These are phyloP conservation scores for Lepraria neglecta DNA, from an alignment of 495 filamentous ascomycete genomes.

Conservation along the genomic window DNA sequence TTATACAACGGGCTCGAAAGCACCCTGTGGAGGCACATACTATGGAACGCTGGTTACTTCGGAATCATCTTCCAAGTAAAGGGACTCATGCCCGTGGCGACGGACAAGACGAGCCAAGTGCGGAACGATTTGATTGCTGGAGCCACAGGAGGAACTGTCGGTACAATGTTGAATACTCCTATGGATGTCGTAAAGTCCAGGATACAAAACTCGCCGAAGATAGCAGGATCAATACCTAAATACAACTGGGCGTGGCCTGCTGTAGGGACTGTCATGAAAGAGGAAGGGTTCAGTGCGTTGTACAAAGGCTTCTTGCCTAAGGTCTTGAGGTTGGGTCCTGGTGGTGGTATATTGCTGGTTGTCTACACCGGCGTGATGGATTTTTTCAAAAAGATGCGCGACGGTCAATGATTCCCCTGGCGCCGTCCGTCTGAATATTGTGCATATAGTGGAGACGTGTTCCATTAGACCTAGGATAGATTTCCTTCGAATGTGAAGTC, in stretches of 20 bases:
- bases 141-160: conserved; percentile 79
- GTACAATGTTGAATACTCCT: conserved; percentile 91
- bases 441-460: not conserved
- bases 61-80: conserved; percentile 97
- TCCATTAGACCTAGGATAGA: conserved; percentile 4
- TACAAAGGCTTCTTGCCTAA: conserved; percentile 99
- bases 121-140: conserved; percentile 83
- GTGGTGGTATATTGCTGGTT: conserved; percentile 85
- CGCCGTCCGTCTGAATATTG: conserved; percentile 7
- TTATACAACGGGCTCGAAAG: conserved; percentile 96
- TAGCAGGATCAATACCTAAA: conserved; percentile 73
- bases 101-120: conserved; percentile 74
- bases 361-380: conserved; percentile 94
- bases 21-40: conserved; percentile 91
- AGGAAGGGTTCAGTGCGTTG: conserved; percentile 85
- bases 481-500: not conserved
- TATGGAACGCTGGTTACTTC: conserved; percentile 98
- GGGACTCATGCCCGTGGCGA: conserved; percentile 65
- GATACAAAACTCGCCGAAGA: conserved; percentile 85
- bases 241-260: conserved; percentile 97
- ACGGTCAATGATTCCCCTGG: conserved; percentile 20
- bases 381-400: conserved; percentile 61
- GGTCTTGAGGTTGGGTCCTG: conserved; percentile 80
- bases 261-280: conserved; percentile 75
- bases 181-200: conserved; percentile 97